phyloP scores from a whole-genome alignment of 23 red algal genomes.

The Agarophyton chilense region DNA sequence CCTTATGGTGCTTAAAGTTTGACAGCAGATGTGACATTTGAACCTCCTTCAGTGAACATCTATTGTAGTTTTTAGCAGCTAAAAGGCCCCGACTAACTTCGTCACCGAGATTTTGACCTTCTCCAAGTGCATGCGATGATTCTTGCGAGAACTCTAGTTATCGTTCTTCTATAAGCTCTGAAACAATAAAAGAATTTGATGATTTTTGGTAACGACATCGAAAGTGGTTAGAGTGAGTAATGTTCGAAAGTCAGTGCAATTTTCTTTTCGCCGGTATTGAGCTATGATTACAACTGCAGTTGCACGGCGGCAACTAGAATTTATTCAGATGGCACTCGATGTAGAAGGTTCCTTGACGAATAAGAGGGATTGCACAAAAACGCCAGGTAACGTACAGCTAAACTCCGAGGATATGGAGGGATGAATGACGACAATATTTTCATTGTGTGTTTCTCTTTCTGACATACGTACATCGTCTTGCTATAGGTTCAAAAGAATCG shows the following conservation, averaged over 20 bases:
- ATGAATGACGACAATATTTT: conserved; percentile 38
- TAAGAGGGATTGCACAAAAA: conserved; percentile 25
- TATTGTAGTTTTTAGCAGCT: background rate
- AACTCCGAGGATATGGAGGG: conserved; percentile 32
- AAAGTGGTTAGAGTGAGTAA: conserved; percentile 61
- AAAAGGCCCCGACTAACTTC: too few relatives aligned
- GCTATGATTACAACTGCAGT: conserved; percentile 50
- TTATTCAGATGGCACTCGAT: conserved; percentile 36
- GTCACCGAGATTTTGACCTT: conserved; percentile 39
- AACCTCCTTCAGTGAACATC: background rate
- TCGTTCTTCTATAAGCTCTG: conserved; percentile 62
- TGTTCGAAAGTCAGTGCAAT: conserved; percentile 46
- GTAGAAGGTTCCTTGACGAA: conserved; percentile 41
- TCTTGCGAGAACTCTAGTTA: conserved; percentile 56
- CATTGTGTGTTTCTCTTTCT: background rate
- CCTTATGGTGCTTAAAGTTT: background rate
- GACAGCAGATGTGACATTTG: background rate
- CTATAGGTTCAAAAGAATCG: conserved; percentile 46
- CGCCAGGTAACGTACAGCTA: conserved; percentile 1
- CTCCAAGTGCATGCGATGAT: conserved; percentile 37
- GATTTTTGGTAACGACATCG: conserved; percentile 40
- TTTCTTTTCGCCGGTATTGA: conserved; percentile 24
- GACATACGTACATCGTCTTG: conserved; percentile 3
- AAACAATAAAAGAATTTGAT: conserved; percentile 58
- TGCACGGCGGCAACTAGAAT: conserved; percentile 6